These are phyloP conservation scores for Salix brachista DNA, from an alignment of 345 rosid genomes.

Conservation along the genomic window DNA sequence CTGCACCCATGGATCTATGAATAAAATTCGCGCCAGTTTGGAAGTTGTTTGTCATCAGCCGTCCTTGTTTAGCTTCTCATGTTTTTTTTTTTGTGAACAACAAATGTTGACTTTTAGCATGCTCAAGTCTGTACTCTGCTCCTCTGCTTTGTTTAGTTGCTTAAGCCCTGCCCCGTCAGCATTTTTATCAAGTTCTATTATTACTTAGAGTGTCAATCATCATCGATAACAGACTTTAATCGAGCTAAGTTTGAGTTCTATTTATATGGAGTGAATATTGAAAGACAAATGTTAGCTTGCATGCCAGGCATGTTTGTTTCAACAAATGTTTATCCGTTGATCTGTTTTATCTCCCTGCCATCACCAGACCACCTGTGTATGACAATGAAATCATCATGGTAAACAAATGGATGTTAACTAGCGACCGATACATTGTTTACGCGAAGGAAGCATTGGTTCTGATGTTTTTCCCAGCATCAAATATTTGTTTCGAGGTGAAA, in stretches of 20 bases:
- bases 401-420: background rate
- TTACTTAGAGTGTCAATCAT: background rate
- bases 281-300: background rate
- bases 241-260: background rate
- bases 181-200: background rate
- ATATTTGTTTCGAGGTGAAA: background rate
- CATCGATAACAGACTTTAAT: background rate
- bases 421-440: background rate
- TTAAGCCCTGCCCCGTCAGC: background rate
- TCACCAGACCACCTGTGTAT: too few species aligned
- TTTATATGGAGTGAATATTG: background rate
- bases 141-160: background rate
- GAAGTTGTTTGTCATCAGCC: background rate
- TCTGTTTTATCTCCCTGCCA: background rate
- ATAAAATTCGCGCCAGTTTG: constrained; percentile 11
- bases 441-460: background rate
- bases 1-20: constrained; percentile 85
- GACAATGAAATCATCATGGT: too few species aligned
- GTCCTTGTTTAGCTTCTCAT: background rate
- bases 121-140: background rate
- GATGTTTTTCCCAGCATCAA: background rate
- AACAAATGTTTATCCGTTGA: background rate
- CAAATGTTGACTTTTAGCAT: too few species aligned
- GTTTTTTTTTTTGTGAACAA: background rate
- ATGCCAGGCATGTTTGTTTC: background rate